A percentile compares a stretch with the other conserved stretches of the same genome.
Evolutionary conservation across 225 moss, liverwort and hornwort genomes (phyloP).

Genomic region (Marchantia paleacea): DNA sequence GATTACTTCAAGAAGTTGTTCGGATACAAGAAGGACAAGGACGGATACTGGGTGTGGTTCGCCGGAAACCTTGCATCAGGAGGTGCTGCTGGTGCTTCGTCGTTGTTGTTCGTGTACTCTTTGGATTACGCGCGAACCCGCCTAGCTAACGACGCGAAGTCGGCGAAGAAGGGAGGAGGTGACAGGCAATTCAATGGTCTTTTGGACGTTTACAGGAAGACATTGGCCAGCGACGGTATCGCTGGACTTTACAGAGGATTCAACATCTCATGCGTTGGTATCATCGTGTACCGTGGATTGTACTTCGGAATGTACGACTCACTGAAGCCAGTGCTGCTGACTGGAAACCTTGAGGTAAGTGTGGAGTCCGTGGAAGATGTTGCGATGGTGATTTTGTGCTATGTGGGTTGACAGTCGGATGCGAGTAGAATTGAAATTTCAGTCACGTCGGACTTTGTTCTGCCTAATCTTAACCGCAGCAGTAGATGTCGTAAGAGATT

Average conservation of each 20-base stretch:
- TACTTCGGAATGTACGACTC: constrained; percentile 65
- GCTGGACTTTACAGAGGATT: constrained; percentile 62
- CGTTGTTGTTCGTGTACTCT: constrained; percentile 54
- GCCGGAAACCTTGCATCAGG: constrained; percentile 59
- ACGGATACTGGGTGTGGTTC: constrained; percentile 63
- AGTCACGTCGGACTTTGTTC: background rate
- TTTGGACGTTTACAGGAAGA: constrained; percentile 58
- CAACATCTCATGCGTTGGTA: constrained; percentile 54
- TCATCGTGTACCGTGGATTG: constrained; percentile 53
- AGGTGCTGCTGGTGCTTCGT: constrained; percentile 60
- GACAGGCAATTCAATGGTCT: constrained; percentile 60
- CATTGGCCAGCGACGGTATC: constrained; percentile 49
- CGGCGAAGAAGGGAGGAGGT: constrained; percentile 59
- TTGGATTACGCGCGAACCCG: constrained; percentile 59
- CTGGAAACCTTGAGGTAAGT: constrained; percentile 29
- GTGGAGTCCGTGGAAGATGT: constrained; percentile 15
- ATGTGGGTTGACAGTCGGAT: background rate
- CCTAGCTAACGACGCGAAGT: constrained; percentile 50
- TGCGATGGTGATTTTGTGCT: background rate
- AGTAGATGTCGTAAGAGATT: too few species aligned
- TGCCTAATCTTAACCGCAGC: too few species aligned
- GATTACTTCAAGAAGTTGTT: constrained; percentile 60
- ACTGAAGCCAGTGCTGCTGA: constrained; percentile 51
- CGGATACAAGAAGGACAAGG: constrained; percentile 59
- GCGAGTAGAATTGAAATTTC: background rate